These are phyloP conservation scores for Lindgomyces ingoldianus DNA, from an alignment of 495 filamentous ascomycete species.

Conservation along the genomic window DNA sequence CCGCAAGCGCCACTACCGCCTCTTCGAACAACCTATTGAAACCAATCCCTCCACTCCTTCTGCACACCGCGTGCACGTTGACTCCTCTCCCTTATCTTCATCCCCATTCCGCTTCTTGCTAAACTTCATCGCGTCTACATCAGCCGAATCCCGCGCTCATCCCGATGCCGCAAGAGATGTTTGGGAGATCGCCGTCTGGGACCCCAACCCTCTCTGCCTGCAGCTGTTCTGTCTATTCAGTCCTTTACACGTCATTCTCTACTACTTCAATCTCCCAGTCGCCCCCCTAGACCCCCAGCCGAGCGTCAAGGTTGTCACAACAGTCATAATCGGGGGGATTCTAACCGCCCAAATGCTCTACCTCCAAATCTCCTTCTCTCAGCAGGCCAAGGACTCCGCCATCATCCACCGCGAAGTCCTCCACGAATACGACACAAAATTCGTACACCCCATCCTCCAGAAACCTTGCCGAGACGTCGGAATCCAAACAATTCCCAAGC, in stretches of 20 bases:
- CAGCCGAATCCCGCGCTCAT: constrained; percentile 75
- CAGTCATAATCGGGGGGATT: constrained; percentile 67
- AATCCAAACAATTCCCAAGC: constrained; percentile 57
- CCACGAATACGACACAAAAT: constrained; percentile 95
- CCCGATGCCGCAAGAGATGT: constrained; percentile 85
- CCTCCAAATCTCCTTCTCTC: constrained; percentile 69
- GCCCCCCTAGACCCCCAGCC: constrained; percentile 72
- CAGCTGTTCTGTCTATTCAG: constrained; percentile 88
- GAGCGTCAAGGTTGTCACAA: constrained; percentile 80
- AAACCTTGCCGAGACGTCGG: constrained; percentile 79
- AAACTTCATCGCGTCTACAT: constrained; percentile 58
- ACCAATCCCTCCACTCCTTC: constrained; percentile 74
- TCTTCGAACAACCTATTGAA: constrained; percentile 86
- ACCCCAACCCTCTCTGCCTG: constrained; percentile 80
- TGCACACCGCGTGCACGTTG: constrained; percentile 83
- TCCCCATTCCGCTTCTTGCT: constrained; percentile 79
- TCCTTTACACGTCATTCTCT: constrained; percentile 85
- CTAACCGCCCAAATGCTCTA: constrained; percentile 76
- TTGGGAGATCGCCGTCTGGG: constrained; percentile 94
- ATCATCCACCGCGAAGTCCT: constrained; percentile 89
- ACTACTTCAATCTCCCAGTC: constrained; percentile 82
- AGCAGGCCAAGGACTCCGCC: constrained; percentile 79
- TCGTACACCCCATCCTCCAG: constrained; percentile 84
- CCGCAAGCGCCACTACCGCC: constrained; percentile 80
- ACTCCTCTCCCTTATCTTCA: constrained; percentile 76